A percentile compares a stretch with the other conserved stretches of the same genome.
Evolutionary conservation across 768 basidiomycete species (phyloP).

Genomic region (Pleurotus tuoliensis): DNA sequence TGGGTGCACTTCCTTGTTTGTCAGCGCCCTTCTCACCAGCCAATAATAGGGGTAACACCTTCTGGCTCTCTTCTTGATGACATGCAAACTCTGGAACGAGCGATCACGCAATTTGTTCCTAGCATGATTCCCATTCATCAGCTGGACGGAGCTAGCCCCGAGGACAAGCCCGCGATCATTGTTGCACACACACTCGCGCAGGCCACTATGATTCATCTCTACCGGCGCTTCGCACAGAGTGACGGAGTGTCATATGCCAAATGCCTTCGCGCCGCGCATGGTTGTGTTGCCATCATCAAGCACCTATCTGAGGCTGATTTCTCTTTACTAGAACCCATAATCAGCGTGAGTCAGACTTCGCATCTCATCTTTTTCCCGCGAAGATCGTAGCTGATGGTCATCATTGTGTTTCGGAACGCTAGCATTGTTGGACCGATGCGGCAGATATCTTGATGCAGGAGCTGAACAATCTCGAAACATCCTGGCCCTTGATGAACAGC

Average conservation of each 20-base stretch:
- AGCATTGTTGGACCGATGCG: constrained; percentile 72
- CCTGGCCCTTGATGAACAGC: constrained; percentile 59
- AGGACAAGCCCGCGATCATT: constrained; percentile 59
- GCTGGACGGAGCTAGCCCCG: constrained; percentile 47
- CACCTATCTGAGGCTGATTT: constrained; percentile 62
- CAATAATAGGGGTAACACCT: constrained; percentile 35
- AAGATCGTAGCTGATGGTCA: background rate
- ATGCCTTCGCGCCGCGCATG: constrained; percentile 59
- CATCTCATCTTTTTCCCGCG: background rate
- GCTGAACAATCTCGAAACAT: constrained; percentile 55
- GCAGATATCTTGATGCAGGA: constrained; percentile 67
- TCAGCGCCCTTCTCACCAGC: constrained; percentile 4
- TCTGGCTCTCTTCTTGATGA: constrained; percentile 51
- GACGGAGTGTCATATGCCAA: constrained; percentile 58
- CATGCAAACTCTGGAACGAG: constrained; percentile 57
- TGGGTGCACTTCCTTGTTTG: constrained; percentile 23
- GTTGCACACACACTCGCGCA: constrained; percentile 64
- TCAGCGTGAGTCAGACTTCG: constrained; percentile 50
- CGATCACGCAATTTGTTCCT: constrained; percentile 58
- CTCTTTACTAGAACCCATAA: constrained; percentile 71
- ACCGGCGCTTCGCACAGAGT: constrained; percentile 56
- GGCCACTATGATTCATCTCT: constrained; percentile 61
- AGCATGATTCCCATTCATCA: constrained; percentile 65
- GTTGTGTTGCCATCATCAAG: constrained; percentile 57
- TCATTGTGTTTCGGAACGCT: constrained; percentile 9